Base-by-base conservation (phyloP, 805 yeast genomes). In the Yamadazyma tumulicola region DNA sequence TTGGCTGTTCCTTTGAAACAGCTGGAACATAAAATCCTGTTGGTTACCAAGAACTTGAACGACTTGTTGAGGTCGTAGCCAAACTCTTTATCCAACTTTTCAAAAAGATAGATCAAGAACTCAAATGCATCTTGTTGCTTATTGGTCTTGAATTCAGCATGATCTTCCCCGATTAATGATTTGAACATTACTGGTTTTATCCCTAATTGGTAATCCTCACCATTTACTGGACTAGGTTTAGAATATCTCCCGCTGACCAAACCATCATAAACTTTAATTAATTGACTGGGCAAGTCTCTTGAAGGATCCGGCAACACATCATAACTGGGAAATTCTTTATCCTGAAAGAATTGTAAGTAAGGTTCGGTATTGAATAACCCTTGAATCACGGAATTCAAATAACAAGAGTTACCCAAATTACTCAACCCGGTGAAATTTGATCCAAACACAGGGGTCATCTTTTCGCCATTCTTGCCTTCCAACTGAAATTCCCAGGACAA, bases 121-220 rank as follows among this genome's bases (percentile, higher is more conserved):
- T 93, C 98, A 65, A 80, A 84, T 0, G 97, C 93, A 64, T 93
- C 99, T 57, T 93, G 98, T 54, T 93, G 99, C 47, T 79, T 77
- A 71, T 81, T 85, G 0, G 95, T 80, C 29, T 80, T 69, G 48
- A 93, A 93, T 51, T 93, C 98, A 12, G 69, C 68, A 55, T 93
- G 94, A 23, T 77, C 76, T 32, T 73, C 72, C 3, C 96, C 96
- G 34, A 93, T 67, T 17, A 87, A 62, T 6, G 75, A 64, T 55
- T 91, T 91, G 59, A 93, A 80, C 31, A 82, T 70, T 1, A 75
- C 65, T 0, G 96, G 96, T 34, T 77, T 74, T 13, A 93, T 70
- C 4, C 97, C 97, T 26, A 65, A 51, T 52, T 86, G 93, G 54
- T 79, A 85, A 28, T 69, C 69, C 16, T 62, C 70, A 13, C 67